Conservation (phyloP, 2,329 filamentous ascomycete genomes). For the Pseudopyricularia javanii region DNA sequence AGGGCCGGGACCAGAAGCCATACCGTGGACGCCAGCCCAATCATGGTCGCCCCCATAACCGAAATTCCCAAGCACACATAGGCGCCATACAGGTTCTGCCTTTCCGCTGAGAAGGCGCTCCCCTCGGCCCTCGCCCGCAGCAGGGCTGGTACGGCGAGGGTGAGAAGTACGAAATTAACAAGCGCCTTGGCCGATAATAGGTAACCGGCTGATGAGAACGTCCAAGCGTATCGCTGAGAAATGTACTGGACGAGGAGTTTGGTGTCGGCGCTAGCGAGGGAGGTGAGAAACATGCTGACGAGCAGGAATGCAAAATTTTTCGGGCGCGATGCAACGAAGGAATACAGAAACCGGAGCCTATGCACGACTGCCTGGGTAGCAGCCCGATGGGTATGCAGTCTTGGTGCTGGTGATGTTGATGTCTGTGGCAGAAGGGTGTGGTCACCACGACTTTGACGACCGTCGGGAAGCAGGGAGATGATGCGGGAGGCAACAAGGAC, state of each 20-base stretch:
- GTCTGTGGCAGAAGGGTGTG: neutral
- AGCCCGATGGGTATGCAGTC: neutral
- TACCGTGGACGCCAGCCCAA: slow-evolving; percentile 23
- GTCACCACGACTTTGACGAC: slow-evolving; percentile 8
- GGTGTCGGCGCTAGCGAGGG: slow-evolving; percentile 36
- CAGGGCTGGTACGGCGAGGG: slow-evolving; percentile 25
- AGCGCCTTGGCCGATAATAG: slow-evolving; percentile 33
- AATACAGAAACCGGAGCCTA: slow-evolving; percentile 17
- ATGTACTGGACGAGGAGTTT: slow-evolving; percentile 38
- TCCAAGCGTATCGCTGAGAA: slow-evolving; percentile 33
- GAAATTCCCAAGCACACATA: slow-evolving; percentile 24
- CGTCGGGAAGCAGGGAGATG: slow-evolving; percentile 18
- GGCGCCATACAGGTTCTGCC: slow-evolving; percentile 9
- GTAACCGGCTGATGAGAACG: slow-evolving; percentile 32
- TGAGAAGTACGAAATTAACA: slow-evolving; percentile 32
- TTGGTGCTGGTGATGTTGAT: neutral
- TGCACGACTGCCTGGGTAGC: neutral
- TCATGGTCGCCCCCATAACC: slow-evolving; percentile 27
- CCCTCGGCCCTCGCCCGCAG: slow-evolving; percentile 24
- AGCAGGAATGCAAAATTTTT: slow-evolving; percentile 30
- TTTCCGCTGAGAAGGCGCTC: neutral
- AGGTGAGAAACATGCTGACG: slow-evolving; percentile 31
- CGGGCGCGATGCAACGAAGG: slow-evolving; percentile 22
- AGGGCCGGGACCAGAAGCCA: slow-evolving; percentile 29
- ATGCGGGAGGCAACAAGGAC: slow-evolving; percentile 19